Base-by-base conservation (phyloP, 2,329 filamentous ascomycete genomes). In the Alternaria conjuncta region DNA sequence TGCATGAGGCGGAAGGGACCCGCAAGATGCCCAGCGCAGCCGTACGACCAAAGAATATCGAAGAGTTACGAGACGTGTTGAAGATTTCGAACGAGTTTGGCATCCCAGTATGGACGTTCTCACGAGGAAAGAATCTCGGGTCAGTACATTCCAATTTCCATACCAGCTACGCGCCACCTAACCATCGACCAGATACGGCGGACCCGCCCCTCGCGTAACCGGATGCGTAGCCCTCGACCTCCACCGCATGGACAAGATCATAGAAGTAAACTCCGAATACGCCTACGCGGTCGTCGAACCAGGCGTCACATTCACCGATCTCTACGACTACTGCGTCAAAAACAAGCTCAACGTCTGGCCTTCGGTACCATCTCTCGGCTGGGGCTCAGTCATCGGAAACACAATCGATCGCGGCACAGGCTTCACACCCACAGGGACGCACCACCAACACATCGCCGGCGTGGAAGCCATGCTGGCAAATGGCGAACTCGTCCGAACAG, bases 271-370 rank as follows among this genome's bases (percentile, higher is more conserved):
- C 63, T 79, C 79, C 30, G 78, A 82, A 45, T 80, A 82, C 47
- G 75, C 79, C 6, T 84, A 84, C 56, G 82, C 82, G 3, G 81
- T 84, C 4, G 81, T 84, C 15, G 83, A 84, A 63, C 72, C 66
- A 8, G 64, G 64, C 12, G 71, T 78, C 25, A 76, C 74, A 13
- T 75, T 75, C 54, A 72, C 67, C 0, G 75, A 78, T 7, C 71
- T 77, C 2, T 75, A 73, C 60, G 69, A 78, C 9, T 71, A 81
- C 70, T 77, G 74, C 51, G 66, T 71, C 28, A 67, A 69, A 25
- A 63, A 74, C 58, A 73, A 75, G 43, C 67, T 77, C 44, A 74
- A 75, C 20, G 73, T 79, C 7, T 78, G 75, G 77, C 75, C 75
- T 3, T 75, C 71, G 1, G 73, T 76, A 0, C 76, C 77, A 2